These are phyloP conservation scores for Ottelia alismoides DNA, from an alignment of 106 monocot species.

Conservation along the genomic window DNA sequence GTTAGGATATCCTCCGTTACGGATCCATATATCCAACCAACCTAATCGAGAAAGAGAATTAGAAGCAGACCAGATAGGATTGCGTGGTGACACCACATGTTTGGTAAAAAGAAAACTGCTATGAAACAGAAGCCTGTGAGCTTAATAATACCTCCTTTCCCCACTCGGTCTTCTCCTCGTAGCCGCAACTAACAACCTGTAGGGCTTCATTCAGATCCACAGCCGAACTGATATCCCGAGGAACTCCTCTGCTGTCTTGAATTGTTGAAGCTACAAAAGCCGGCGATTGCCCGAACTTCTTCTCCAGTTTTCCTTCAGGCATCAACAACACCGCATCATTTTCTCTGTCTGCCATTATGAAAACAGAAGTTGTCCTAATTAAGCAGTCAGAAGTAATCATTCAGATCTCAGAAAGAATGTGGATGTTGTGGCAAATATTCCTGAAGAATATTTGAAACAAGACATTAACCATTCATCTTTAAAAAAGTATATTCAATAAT, in stretches of 20 bases:
- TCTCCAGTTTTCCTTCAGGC: constrained; percentile 44
- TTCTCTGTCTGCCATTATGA: not conserved
- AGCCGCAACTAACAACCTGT: constrained; percentile 70
- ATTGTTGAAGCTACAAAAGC: constrained; percentile 57
- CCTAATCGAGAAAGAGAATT: constrained; percentile 21
- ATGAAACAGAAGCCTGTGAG: not conserved
- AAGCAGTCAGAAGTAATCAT: not conserved
- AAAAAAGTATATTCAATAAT: too few species aligned
- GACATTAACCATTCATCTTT: too few species aligned
- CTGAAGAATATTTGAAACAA: too few species aligned
- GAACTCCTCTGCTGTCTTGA: constrained; percentile 25
- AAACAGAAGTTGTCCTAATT: not conserved
- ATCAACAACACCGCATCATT: constrained; percentile 21
- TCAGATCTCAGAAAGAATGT: too few species aligned
- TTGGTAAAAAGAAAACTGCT: too few species aligned
- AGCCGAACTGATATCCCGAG: constrained; percentile 10
- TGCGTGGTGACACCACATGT: too few species aligned
- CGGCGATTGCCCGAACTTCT: constrained; percentile 78
- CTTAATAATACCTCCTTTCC: constrained; percentile 57
- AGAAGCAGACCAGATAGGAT: too few species aligned
- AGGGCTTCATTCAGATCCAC: constrained; percentile 47
- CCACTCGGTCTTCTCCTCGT: constrained; percentile 83
- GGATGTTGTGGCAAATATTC: too few species aligned
- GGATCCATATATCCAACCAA: too few species aligned
- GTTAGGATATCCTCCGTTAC: constrained; percentile 83